Evolutionary conservation across 352 stramenopile genomes (phyloP).

Genomic region (Globisporangium cederbergense): DNA sequence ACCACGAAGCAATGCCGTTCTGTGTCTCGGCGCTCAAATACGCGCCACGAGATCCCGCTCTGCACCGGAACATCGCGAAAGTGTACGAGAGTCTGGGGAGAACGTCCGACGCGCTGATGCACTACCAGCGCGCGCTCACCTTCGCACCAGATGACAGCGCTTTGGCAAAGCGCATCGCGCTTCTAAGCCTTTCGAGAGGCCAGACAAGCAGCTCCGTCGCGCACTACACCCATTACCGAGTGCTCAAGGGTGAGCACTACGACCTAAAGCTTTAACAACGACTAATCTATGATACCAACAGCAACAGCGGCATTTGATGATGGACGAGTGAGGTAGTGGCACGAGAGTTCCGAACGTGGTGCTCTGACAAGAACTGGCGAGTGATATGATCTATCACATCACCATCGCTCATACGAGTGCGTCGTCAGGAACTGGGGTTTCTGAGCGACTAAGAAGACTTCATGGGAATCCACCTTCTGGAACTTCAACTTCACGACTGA

Average conservation of each 20-base stretch:
- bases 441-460: neutral
- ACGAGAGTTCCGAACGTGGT: neutral
- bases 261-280: conserved; percentile 45
- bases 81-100: conserved; percentile 54
- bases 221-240: conserved; percentile 47
- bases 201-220: conserved; percentile 23
- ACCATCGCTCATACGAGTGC: neutral
- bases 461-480: neutral
- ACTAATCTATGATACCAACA: neutral
- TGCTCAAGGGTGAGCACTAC: conserved; percentile 45
- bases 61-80: conserved; percentile 56
- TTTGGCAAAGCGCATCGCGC: conserved; percentile 35
- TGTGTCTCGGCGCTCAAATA: conserved; percentile 34
- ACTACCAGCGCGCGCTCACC: conserved; percentile 38
- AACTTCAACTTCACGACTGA: neutral
- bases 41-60: conserved; percentile 36
- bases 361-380: conserved; percentile 1
- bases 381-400: conserved; percentile 1
- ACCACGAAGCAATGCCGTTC: conserved; percentile 40
- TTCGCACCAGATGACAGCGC: conserved; percentile 38
- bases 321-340: conserved; percentile 1
- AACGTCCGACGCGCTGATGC: conserved; percentile 35
- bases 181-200: conserved; percentile 39
- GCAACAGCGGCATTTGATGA: neutral
- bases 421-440: neutral